Evolutionary conservation across 208 protist species (phyloP).

Genomic region (Crithidia acanthocephali): DNA sequence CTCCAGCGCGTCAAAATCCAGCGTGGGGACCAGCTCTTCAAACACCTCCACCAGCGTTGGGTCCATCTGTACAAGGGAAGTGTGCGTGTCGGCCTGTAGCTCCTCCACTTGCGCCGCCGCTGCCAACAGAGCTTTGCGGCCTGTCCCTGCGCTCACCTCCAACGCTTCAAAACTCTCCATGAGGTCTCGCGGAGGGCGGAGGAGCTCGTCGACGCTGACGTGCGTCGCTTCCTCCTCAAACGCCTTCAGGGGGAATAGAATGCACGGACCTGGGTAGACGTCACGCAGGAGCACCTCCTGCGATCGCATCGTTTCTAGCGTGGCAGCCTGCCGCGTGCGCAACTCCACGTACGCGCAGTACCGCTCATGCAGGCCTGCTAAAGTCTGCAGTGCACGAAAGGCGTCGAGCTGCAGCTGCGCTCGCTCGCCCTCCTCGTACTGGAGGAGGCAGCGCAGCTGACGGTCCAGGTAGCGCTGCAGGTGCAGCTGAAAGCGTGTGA

Average conservation of each 20-base stretch:
- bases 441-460: slow-evolving; percentile 4
- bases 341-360: slow-evolving; percentile 21
- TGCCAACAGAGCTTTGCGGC: neutral
- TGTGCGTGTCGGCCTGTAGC: neutral
- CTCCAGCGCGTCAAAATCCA: slow-evolving; percentile 7
- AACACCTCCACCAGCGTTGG: neutral
- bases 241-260: neutral
- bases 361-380: slow-evolving; percentile 5
- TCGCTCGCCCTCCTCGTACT: slow-evolving; percentile 22
- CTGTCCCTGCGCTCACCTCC: neutral
- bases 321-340: neutral
- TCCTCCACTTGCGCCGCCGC: neutral
- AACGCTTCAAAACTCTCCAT: slow-evolving; percentile 7
- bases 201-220: neutral
- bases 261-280: neutral
- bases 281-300: neutral
- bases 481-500: slow-evolving; percentile 6
- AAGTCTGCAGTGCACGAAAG: slow-evolving; percentile 8
- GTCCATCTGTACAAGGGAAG: too few species aligned
- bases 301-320: neutral
- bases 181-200: neutral
- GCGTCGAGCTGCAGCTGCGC: slow-evolving; percentile 4
- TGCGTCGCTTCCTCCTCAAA: neutral
- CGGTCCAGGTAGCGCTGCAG: neutral
- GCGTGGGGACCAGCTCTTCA: slow-evolving; percentile 1